Conservation (phyloP, 2,329 filamentous ascomycete genomes). For the Penicillium sp. region DNA sequence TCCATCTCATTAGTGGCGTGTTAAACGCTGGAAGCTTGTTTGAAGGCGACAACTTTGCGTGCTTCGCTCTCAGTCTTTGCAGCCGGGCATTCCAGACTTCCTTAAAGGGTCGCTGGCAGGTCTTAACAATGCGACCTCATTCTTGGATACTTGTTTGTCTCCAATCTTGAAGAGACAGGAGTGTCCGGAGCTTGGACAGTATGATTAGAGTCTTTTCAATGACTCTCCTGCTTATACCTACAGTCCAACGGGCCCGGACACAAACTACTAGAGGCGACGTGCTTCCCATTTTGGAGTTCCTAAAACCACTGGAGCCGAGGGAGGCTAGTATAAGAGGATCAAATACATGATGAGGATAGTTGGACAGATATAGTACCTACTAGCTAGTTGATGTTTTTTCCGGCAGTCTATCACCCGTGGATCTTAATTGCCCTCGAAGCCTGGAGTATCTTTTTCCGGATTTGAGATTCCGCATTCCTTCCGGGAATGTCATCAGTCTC, state of each 20-base stretch:
- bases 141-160: neutral
- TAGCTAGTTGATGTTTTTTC: too few species aligned
- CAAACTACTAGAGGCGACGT: neutral
- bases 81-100: constrained; percentile 7
- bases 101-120: constrained; percentile 1
- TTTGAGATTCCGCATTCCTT: too few species aligned
- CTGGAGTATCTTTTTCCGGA: too few species aligned
- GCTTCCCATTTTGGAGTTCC: neutral
- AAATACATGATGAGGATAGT: too few species aligned
- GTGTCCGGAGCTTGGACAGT: constrained; percentile 1
- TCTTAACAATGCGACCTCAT: constrained; percentile 4
- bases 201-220: constrained; percentile 8
- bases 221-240: constrained; percentile 5
- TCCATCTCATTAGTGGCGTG: constrained; percentile 3
- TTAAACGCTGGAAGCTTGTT: constrained; percentile 3
- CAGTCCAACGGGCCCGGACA: constrained; percentile 5
- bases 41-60: constrained; percentile 8
- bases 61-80: constrained; percentile 4
- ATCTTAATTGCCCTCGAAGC: too few species aligned
- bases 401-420: too few species aligned
- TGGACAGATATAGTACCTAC: too few species aligned
- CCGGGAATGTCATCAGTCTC: too few species aligned
- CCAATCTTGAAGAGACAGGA: neutral
- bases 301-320: neutral
- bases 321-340: too few species aligned